These are phyloP conservation scores for Pseudogymnoascus sp. DNA, from an alignment of 2,329 filamentous ascomycete species.

Conservation along the genomic window DNA sequence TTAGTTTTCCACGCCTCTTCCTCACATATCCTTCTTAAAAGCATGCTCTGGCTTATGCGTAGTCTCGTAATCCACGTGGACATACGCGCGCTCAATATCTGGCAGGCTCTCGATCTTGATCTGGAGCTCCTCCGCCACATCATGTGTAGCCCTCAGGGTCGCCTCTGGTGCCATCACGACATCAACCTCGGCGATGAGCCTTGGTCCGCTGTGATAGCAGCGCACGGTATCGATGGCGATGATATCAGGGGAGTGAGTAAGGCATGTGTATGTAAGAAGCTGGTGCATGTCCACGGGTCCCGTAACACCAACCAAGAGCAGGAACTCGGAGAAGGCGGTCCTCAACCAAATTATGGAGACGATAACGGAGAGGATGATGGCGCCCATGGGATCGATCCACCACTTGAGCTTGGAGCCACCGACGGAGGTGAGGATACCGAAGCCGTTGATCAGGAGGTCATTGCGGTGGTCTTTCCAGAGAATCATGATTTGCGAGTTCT, in stretches of 20 bases:
- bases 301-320: constrained; percentile 82
- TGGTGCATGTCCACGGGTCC: constrained; percentile 81
- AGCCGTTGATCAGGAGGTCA: constrained; percentile 92
- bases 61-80: constrained; percentile 96
- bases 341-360: constrained; percentile 75
- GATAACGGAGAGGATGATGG: constrained; percentile 70
- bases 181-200: constrained; percentile 91
- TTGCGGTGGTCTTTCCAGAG: constrained; percentile 97
- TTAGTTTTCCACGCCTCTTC: neutral
- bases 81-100: constrained; percentile 87
- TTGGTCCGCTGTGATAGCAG: constrained; percentile 81
- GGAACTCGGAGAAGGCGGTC: constrained; percentile 82
- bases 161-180: constrained; percentile 80
- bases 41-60: constrained; percentile 83
- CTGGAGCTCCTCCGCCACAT: constrained; percentile 89
- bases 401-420: constrained; percentile 79
- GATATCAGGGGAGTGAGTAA: constrained; percentile 81
- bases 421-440: constrained; percentile 85
- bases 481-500: constrained; percentile 85
- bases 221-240: constrained; percentile 88
- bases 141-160: constrained; percentile 72
- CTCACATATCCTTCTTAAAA: constrained; percentile 52
- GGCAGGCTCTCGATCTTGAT: constrained; percentile 88
- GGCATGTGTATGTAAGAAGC: constrained; percentile 90
- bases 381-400: constrained; percentile 94